A percentile compares a stretch with the other conserved stretches of the same genome.
Conservation (phyloP, 257 asterid species). For the Solanum lycopersicoides region DNA sequence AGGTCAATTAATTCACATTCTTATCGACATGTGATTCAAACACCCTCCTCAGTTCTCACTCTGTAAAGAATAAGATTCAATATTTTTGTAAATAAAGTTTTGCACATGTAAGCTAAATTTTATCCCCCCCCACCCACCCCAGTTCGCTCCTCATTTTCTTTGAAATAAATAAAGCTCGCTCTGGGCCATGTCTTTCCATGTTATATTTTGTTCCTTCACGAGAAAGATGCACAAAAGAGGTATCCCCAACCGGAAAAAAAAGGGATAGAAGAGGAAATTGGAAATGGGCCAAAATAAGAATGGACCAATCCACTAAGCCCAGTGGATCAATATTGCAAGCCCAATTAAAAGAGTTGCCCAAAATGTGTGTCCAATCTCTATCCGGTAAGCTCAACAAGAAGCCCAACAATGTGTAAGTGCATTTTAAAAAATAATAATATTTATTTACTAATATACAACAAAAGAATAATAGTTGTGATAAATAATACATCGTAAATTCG, state of each 20-base stretch:
- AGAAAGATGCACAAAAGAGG: neutral
- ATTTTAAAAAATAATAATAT: too few relatives aligned
- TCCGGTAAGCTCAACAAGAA: too few relatives aligned
- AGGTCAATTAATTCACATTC: neutral
- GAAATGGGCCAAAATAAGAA: neutral
- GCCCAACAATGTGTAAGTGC: neutral
- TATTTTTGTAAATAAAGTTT: neutral
- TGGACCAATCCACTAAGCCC: neutral
- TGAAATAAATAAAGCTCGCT: neutral
- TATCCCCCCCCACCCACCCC: neutral
- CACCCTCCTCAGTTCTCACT: neutral
- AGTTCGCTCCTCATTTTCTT: neutral
- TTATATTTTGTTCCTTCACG: too few relatives aligned
- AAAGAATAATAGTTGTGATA: neutral
- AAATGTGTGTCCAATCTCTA: too few relatives aligned
- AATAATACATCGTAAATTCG: neutral
- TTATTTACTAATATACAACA: neutral
- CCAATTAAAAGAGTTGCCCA: neutral
- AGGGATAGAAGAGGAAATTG: neutral
- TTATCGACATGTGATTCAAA: neutral
- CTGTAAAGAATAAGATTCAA: too few relatives aligned
- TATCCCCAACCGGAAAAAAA: neutral
- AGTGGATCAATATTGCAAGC: neutral
- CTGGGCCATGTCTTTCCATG: neutral
- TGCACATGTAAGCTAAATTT: neutral